Evolutionary conservation across 768 basidiomycete species (phyloP).

Genomic region (Filobasidium wieringae): DNA sequence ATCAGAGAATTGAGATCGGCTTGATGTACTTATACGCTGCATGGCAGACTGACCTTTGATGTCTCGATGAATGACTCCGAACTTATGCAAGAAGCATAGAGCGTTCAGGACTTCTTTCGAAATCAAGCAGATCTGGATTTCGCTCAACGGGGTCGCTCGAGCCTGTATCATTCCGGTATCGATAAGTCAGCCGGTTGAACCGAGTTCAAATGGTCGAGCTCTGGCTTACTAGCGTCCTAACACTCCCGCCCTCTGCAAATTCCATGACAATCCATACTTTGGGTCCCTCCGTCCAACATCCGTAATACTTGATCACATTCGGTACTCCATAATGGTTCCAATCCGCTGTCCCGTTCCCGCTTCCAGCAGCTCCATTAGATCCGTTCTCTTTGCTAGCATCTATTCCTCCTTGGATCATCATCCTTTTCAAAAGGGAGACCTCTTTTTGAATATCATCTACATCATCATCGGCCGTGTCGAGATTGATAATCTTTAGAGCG

Average conservation of each 20-base stretch:
- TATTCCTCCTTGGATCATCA: constrained; percentile 38
- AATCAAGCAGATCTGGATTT: constrained; percentile 77
- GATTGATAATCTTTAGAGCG: constrained; percentile 96
- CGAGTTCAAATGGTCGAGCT: background rate
- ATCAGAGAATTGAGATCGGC: background rate
- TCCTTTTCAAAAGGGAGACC: constrained; percentile 78
- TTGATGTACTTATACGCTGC: background rate
- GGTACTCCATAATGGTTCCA: constrained; percentile 50
- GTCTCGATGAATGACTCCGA: constrained; percentile 90
- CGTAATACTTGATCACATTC: constrained; percentile 85
- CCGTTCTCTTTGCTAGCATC: constrained; percentile 13
- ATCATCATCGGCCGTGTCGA: constrained; percentile 93
- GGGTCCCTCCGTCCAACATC: constrained; percentile 88
- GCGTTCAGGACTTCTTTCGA: constrained; percentile 77
- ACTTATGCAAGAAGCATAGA: constrained; percentile 79
- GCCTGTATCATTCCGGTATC: constrained; percentile 42
- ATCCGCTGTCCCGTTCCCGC: constrained; percentile 9
- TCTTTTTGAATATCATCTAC: constrained; percentile 93
- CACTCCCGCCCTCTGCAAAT: constrained; percentile 86
- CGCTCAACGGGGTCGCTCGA: constrained; percentile 74
- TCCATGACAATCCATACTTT: constrained; percentile 99
- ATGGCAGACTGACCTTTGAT: constrained; percentile 55
- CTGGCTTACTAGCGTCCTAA: constrained; percentile 54
- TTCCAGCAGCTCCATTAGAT: constrained; percentile 7
- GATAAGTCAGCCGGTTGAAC: background rate